These are phyloP conservation scores for Alternaria consortialis DNA, from an alignment of 2,329 filamentous ascomycete genomes.

Conservation along the genomic window DNA sequence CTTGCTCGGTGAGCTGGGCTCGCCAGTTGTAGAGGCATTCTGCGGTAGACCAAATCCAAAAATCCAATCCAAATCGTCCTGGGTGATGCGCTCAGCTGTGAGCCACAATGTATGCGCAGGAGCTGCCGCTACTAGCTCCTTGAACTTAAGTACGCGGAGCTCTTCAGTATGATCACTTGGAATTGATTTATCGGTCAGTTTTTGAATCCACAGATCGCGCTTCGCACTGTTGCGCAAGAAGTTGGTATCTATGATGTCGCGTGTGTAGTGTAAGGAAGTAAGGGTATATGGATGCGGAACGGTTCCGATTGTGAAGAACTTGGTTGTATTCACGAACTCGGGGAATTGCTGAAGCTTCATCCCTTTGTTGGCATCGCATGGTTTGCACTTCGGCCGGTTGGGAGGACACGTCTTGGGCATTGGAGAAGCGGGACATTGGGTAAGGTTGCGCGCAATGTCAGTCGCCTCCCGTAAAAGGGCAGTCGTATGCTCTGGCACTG, in stretches of 20 bases:
- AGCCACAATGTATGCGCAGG: slow-evolving; percentile 78
- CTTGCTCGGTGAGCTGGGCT: slow-evolving; percentile 66
- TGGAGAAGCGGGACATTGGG: slow-evolving; percentile 76
- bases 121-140: slow-evolving; percentile 77
- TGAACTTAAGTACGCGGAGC: slow-evolving; percentile 76
- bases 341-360: slow-evolving; percentile 73
- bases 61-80: slow-evolving; percentile 83
- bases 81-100: slow-evolving; percentile 70
- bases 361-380: slow-evolving; percentile 70
- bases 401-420: slow-evolving; percentile 83
- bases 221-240: slow-evolving; percentile 66
- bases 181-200: slow-evolving; percentile 74
- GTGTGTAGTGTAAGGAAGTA: slow-evolving; percentile 69
- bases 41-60: slow-evolving; percentile 85
- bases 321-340: slow-evolving; percentile 75
- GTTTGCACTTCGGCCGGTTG: slow-evolving; percentile 76
- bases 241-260: slow-evolving; percentile 55
- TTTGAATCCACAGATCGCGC: slow-evolving; percentile 81
- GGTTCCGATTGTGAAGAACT: slow-evolving; percentile 81
- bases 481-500: slow-evolving; percentile 77
- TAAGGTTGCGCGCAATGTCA: slow-evolving; percentile 77
- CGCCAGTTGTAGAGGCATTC: slow-evolving; percentile 61
- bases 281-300: slow-evolving; percentile 93
- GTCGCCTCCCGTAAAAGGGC: slow-evolving; percentile 74
- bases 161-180: slow-evolving; percentile 69